phyloP scores from a whole-genome alignment of 768 basidiomycete species.

The Panellus pusillus region DNA sequence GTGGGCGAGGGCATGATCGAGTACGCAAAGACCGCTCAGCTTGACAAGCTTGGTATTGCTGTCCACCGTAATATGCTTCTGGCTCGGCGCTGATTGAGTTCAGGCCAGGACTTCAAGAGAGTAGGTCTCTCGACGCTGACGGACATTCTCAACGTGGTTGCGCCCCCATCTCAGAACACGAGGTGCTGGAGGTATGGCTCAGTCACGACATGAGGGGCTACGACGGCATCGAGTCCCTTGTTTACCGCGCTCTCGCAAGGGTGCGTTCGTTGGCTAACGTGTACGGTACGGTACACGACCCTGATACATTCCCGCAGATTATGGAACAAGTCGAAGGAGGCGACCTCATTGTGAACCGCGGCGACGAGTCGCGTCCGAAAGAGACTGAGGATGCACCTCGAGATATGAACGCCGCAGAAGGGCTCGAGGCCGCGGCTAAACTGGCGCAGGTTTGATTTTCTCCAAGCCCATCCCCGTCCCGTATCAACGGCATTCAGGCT shows the following conservation, averaged over 20 bases:
- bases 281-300: constrained; percentile 4
- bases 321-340: constrained; percentile 95
- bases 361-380: constrained; percentile 73
- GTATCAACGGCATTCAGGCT: constrained; percentile 45
- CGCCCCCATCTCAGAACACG: constrained; percentile 97
- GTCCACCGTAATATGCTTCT: neutral
- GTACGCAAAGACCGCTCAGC: constrained; percentile 85
- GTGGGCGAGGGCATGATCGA: constrained; percentile 84
- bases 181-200: constrained; percentile 94
- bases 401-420: constrained; percentile 81
- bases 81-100: constrained; percentile 1
- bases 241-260: constrained; percentile 81
- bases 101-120: constrained; percentile 88
- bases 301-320: constrained; percentile 49
- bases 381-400: constrained; percentile 50
- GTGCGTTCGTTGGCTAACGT: constrained; percentile 41
- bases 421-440: constrained; percentile 81
- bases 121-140: constrained; percentile 87
- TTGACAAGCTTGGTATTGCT: constrained; percentile 82
- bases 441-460: constrained; percentile 67
- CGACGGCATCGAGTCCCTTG: constrained; percentile 92
- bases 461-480: neutral
- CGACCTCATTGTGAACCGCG: constrained; percentile 84
- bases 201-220: constrained; percentile 97
- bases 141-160: constrained; percentile 93